These are phyloP conservation scores for Coprinellus micaceus DNA, from an alignment of 768 basidiomycete genomes.

Conservation along the genomic window DNA sequence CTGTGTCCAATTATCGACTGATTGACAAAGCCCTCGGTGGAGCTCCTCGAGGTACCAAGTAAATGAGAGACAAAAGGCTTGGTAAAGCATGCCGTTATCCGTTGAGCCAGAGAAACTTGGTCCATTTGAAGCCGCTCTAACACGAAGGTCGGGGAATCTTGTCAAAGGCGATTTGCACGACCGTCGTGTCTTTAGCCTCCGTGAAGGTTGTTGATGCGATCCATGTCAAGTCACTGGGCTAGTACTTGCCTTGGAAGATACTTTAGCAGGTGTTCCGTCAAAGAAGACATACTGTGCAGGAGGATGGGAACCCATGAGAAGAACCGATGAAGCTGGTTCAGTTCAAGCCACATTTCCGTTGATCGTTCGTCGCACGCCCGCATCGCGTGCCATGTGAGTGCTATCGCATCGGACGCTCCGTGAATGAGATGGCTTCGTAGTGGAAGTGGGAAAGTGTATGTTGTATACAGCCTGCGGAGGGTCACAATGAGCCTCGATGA, in stretches of 20 bases:
- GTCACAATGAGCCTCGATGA: too few species aligned
- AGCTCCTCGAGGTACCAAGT: too few species aligned
- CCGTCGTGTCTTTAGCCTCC: neutral
- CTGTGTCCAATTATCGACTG: too few species aligned
- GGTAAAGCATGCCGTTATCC: too few species aligned
- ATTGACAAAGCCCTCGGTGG: too few species aligned
- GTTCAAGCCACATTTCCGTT: neutral
- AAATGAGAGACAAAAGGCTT: too few species aligned
- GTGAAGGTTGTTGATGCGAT: slow-evolving; percentile 1
- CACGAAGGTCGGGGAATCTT: too few species aligned
- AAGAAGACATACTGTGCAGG: neutral
- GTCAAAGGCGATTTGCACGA: neutral
- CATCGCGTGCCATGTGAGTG: neutral
- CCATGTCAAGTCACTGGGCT: neutral
- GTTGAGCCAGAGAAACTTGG: too few species aligned
- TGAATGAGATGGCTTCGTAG: too few species aligned
- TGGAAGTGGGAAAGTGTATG: too few species aligned
- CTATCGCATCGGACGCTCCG: neutral
- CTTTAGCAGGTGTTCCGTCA: neutral
- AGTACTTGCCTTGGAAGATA: neutral
- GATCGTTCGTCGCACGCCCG: too few species aligned
- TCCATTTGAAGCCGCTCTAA: neutral
- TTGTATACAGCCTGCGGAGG: too few species aligned
- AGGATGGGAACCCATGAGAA: neutral
- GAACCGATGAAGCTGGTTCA: neutral